phyloP scores from a whole-genome alignment of 768 basidiomycete genomes.

The Daedalea quercina region DNA sequence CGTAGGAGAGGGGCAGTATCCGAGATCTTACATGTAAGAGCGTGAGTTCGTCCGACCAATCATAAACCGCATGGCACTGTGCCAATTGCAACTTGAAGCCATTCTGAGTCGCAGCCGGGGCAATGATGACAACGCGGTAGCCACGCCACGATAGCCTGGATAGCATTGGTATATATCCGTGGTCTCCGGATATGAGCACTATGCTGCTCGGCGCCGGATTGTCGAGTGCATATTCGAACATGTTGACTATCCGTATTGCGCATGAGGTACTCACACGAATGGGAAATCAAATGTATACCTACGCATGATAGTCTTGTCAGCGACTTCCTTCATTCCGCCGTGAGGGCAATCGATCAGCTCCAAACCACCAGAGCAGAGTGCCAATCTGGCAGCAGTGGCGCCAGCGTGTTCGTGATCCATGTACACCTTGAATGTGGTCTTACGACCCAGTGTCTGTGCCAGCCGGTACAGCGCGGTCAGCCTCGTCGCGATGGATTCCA shows the following conservation, averaged over 20 bases:
- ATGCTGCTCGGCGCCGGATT: slow-evolving; percentile 45
- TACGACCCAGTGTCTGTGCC: too few species aligned
- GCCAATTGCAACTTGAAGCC: not conserved
- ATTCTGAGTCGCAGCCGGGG: slow-evolving; percentile 7
- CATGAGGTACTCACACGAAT: slow-evolving; percentile 13
- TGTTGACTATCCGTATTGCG: slow-evolving; percentile 41
- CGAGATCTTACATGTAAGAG: not conserved
- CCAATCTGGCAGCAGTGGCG: too few species aligned
- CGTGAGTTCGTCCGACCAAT: not conserved
- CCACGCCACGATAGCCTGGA: slow-evolving; percentile 7
- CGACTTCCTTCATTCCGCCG: slow-evolving; percentile 26
- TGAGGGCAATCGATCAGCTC: slow-evolving; percentile 24
- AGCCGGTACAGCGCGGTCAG: too few species aligned
- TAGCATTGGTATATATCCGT: slow-evolving; percentile 61
- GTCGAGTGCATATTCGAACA: slow-evolving; percentile 60
- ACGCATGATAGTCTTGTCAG: slow-evolving; percentile 49
- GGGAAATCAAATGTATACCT: slow-evolving; percentile 15
- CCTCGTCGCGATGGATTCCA: too few species aligned
- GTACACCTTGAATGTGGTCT: too few species aligned
- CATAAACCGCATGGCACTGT: not conserved
- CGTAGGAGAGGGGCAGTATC: not conserved
- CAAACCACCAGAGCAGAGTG: not conserved
- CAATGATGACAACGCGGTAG: slow-evolving; percentile 22
- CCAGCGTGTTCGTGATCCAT: too few species aligned
- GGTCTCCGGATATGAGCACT: slow-evolving; percentile 59